These are phyloP conservation scores for Hebeloma cylindrosporum DNA, from an alignment of 768 basidiomycete species.

Conservation along the genomic window DNA sequence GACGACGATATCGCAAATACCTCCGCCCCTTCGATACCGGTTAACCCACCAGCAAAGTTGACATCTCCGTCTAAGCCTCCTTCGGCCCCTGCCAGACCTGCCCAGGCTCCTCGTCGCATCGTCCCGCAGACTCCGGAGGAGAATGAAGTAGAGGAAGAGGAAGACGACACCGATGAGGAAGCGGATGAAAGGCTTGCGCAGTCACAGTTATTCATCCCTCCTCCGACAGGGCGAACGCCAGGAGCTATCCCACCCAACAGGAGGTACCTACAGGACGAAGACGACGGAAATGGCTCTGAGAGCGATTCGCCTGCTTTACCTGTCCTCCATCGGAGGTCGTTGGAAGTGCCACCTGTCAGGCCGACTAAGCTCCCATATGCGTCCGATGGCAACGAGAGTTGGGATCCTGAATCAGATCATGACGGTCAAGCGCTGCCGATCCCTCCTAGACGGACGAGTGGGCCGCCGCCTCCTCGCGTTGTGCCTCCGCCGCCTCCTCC, in stretches of 20 bases:
- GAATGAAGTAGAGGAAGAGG: slow-evolving; percentile 14
- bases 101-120: slow-evolving; percentile 26
- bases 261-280: slow-evolving; percentile 15
- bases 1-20: slow-evolving; percentile 6
- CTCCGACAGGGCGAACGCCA: slow-evolving; percentile 19
- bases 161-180: slow-evolving; percentile 24
- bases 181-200: slow-evolving; percentile 21
- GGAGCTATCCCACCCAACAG: slow-evolving; percentile 5
- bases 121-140: slow-evolving; percentile 29
- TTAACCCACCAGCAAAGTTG: neutral
- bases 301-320: slow-evolving; percentile 26
- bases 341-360: slow-evolving; percentile 19
- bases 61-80: slow-evolving; percentile 5
- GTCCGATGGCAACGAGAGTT: slow-evolving; percentile 18
- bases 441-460: slow-evolving; percentile 20
- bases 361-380: slow-evolving; percentile 16
- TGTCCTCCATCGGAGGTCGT: slow-evolving; percentile 23
- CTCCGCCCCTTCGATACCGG: neutral
- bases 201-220: slow-evolving; percentile 29
- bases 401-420: slow-evolving; percentile 33
- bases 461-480: slow-evolving; percentile 7
- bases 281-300: slow-evolving; percentile 27
- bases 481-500: slow-evolving; percentile 7
- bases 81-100: slow-evolving; percentile 15
- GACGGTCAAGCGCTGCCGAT: slow-evolving; percentile 35